A percentile compares a stretch with the other conserved stretches of the same genome.
These are phyloP conservation scores for Metschnikowia lunata DNA, from an alignment of 805 yeast species.

Conservation along the genomic window DNA sequence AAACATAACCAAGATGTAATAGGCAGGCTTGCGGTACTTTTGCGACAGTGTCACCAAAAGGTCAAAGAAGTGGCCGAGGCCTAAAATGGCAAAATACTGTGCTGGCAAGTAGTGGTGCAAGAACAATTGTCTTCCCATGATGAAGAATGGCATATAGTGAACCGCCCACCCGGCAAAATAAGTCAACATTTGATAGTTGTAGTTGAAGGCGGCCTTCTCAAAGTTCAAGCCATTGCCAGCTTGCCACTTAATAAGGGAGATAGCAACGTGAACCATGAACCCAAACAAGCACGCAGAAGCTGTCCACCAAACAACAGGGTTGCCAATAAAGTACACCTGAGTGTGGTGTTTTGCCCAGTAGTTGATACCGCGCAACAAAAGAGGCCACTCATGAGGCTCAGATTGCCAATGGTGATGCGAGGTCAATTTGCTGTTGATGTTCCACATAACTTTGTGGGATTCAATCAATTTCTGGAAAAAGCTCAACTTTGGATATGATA, in stretches of 20 bases:
- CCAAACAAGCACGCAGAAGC: conserved; percentile 49
- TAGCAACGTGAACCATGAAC: conserved; percentile 45
- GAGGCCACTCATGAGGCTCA: conserved; percentile 70
- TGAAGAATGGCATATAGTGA: conserved; percentile 70
- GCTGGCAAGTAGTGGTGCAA: conserved; percentile 94
- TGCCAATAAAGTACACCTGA: conserved; percentile 71
- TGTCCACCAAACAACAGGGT: conserved; percentile 78
- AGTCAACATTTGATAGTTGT: conserved; percentile 57
- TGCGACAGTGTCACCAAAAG: conserved; percentile 36
- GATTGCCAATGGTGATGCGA: conserved; percentile 71
- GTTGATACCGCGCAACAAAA: conserved; percentile 71
- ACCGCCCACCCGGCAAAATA: conserved; percentile 66
- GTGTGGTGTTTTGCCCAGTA: conserved; percentile 64
- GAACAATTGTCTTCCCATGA: conserved; percentile 92
- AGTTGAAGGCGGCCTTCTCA: conserved; percentile 56
- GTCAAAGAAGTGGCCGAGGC: conserved; percentile 66
- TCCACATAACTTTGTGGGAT: conserved; percentile 73
- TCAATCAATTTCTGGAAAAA: conserved; percentile 61
- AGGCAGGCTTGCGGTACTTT: conserved; percentile 43
- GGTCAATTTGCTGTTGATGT: conserved; percentile 63
- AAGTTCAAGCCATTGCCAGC: conserved; percentile 39
- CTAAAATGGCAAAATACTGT: conserved; percentile 78
- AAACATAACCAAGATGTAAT: conserved; percentile 44
- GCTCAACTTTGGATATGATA: conserved; percentile 48
- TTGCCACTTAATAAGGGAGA: conserved; percentile 61